These are phyloP conservation scores for Parathielavia hyrcaniae DNA, from an alignment of 495 filamentous ascomycete genomes.

Conservation along the genomic window DNA sequence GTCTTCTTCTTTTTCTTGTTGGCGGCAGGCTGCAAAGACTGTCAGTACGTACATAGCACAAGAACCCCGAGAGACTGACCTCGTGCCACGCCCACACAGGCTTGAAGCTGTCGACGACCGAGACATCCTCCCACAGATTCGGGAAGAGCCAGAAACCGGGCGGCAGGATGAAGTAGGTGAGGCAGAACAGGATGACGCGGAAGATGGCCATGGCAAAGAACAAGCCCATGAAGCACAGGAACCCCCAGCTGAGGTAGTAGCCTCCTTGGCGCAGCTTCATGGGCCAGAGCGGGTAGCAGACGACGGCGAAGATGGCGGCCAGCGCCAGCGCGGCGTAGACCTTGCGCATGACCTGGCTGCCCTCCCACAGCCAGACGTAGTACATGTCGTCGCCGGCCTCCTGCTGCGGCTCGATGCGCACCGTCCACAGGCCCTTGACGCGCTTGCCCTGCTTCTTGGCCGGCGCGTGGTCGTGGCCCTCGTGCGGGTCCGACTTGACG, in stretches of 20 bases:
- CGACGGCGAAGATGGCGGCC: constrained; percentile 71
- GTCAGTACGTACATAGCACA: constrained; percentile 4
- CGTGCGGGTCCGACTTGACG: constrained; percentile 67
- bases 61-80: constrained; percentile 48
- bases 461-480: constrained; percentile 60
- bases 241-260: constrained; percentile 95
- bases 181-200: constrained; percentile 86
- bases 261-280: constrained; percentile 84
- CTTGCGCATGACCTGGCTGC: constrained; percentile 86
- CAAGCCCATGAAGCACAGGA: constrained; percentile 82
- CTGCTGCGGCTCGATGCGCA: constrained; percentile 94
- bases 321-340: constrained; percentile 81
- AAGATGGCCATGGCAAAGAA: constrained; percentile 99
- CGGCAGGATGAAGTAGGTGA: constrained; percentile 77
- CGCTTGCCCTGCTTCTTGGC: constrained; percentile 67
- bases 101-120: constrained; percentile 95
- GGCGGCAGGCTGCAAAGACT: constrained; percentile 18
- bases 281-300: constrained; percentile 97
- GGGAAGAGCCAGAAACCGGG: constrained; percentile 97
- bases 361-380: constrained; percentile 96
- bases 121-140: constrained; percentile 97
- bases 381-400: constrained; percentile 85
- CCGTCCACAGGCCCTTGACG: constrained; percentile 92
- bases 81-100: constrained; percentile 98
- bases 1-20: constrained; percentile 60